Evolutionary conservation across 1,284 basidiomycete genomes (phyloP), one percentile per base, ranked within the genome.

Genomic region (Polyporus tsugae): DNA sequence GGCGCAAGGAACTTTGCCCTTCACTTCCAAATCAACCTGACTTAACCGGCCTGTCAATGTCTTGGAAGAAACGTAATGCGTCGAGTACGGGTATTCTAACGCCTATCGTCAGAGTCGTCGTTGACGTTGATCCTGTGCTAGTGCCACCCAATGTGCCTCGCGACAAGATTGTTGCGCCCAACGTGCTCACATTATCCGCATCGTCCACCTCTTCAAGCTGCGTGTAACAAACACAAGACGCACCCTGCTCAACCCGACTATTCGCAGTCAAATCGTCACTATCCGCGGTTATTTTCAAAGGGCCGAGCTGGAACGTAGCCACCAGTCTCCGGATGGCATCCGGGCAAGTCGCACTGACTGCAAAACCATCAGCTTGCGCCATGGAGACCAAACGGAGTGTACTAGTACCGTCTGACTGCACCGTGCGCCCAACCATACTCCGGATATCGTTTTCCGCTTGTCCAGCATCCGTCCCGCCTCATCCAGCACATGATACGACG

Each of bases 401-500:
- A 86, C 92, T 75, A 97, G 97, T 84, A 96, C 89, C 5, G 95
- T 97, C 81, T 97, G 95, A 42, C 95, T 88, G 88, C 73, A 92
- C 92, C 38, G 92, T 91, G 75, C 89, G 86, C 10, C 89, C 91
- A 71, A 99, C 97, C 76, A 99, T 99, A 67, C 88, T 88, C 61
- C 96, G 87, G 73, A 99, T 99, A 80, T 99, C 98, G 76, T 98
- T 98, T 82, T 99, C 97, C 98, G 98, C 77, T 94, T 96, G 80
- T 99, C 98, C 60, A 99, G 85, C 97, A 99, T 99, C 59, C 97
- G 88, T 82, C 99, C 97, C 1, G 97, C 97, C 82, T 99, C 97
- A 77, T 99, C 98, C 52, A 99, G 83, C 0, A 99, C 97, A 19
- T 99, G 85, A 83, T 97, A 99, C 62, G 90, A 86, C 35, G 99